Conservation (phyloP, 345 rosid genomes). For the Trapa bicornis region DNA sequence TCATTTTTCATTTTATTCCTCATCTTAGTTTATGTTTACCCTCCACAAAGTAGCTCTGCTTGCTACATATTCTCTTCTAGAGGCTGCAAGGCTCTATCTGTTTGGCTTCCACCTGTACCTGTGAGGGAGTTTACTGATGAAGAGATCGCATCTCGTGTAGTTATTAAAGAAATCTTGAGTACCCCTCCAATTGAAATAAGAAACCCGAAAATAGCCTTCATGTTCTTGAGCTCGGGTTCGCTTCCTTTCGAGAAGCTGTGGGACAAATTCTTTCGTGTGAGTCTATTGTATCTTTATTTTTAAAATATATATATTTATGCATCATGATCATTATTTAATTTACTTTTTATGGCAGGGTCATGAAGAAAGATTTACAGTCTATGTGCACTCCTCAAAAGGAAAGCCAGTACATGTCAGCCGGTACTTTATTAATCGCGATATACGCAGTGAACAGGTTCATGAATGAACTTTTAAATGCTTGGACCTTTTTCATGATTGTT, state of each 20-base stretch:
- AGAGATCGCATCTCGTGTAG: constrained; percentile 67
- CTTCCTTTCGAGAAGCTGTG: constrained; percentile 92
- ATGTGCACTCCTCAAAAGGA: constrained; percentile 67
- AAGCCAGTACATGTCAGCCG: constrained; percentile 65
- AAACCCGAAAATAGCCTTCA: constrained; percentile 71
- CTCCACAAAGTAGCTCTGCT: constrained; percentile 57
- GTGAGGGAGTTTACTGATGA: constrained; percentile 64
- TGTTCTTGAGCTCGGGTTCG: constrained; percentile 77
- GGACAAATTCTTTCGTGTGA: constrained; percentile 78
- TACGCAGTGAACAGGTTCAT: constrained; percentile 56
- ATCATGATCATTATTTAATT: neutral
- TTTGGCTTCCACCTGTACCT: constrained; percentile 92
- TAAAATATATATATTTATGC: neutral
- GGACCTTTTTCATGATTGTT: neutral
- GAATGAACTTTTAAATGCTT: constrained; percentile 1
- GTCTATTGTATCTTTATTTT: constrained; percentile 4
- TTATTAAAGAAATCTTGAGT: constrained; percentile 54
- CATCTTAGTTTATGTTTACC: constrained; percentile 61
- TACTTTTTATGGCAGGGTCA: constrained; percentile 41
- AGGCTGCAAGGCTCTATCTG: constrained; percentile 67
- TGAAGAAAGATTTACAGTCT: constrained; percentile 64
- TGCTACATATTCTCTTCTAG: constrained; percentile 72
- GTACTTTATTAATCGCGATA: constrained; percentile 58
- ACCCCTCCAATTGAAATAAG: constrained; percentile 35
- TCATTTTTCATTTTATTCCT: constrained; percentile 63